phyloP scores from a whole-genome alignment of 345 rosid genomes.

The Moringa oleifera region DNA sequence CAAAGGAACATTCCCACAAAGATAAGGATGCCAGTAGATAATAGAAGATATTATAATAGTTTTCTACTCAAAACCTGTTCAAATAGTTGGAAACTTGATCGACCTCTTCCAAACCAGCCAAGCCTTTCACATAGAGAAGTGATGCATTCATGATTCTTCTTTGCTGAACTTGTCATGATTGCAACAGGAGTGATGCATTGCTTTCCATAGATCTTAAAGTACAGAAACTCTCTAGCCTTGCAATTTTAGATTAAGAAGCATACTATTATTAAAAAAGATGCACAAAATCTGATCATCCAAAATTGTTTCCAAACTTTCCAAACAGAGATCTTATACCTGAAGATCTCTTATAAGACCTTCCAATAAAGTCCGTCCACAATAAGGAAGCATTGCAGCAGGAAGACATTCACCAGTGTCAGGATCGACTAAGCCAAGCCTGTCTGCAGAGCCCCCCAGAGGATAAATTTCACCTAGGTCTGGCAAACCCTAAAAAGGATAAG shows the following conservation, averaged over 20 bases:
- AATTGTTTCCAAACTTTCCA: conserved; percentile 7
- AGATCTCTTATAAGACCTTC: conserved; percentile 95
- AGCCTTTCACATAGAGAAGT: conserved; percentile 68
- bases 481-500: conserved; percentile 65
- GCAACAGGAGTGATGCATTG: conserved; percentile 92
- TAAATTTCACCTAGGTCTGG: conserved; percentile 94
- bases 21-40: not conserved
- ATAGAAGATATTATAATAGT: not conserved
- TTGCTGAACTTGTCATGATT: conserved; percentile 94
- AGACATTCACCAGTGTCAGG: conserved; percentile 81
- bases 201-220: conserved; percentile 79
- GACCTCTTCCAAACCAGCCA: conserved; percentile 91
- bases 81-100: conserved; percentile 76
- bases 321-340: conserved; percentile 49
- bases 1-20: not conserved
- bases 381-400: conserved; percentile 96
- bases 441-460: conserved; percentile 89
- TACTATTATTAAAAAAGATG: conserved; percentile 7
- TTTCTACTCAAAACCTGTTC: conserved; percentile 61
- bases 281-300: not conserved
- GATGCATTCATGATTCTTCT: conserved; percentile 77
- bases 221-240: conserved; percentile 84
- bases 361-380: conserved; percentile 84
- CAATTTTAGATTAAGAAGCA: conserved; percentile 12
- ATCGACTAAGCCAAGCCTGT: conserved; percentile 85